Base-by-base conservation (phyloP, 2,329 filamentous ascomycete species). In the Diplocarpon rosae region DNA sequence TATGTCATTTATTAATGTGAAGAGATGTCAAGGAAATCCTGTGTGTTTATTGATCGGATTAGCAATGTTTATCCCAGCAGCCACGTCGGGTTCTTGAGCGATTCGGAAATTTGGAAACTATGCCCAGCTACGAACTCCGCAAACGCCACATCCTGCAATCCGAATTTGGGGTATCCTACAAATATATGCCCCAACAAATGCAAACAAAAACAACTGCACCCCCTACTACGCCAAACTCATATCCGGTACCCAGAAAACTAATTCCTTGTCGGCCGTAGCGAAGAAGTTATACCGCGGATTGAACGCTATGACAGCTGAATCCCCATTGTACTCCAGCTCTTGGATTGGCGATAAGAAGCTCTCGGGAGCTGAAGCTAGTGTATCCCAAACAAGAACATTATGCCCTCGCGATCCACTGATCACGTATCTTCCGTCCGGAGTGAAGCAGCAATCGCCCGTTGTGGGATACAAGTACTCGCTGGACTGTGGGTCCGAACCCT, bases 201-300 rank as follows among this genome's bases (percentile, higher is more conserved):
- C 33, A 35, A 15, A 1, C 13, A 32, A 14, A 17, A 33, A 31
- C 10, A 14, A 10, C 27, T 17, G 17, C 34, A 16, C 27, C 16
- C n/a, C n/a, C 10, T 11, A 13, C 47, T 36, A 52, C 10, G 46
- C 46, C 17, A 54, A 29, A 37, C 38, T 49, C 35, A 44, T 75
- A 60, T 87, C 83, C 1, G 84, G 84, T 30, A 85, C 63, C 83
- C 84, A 89, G 56, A 89, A 85, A 15, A 85, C 66, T 48, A 87
- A 69, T 43, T 95, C 88, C 59, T 83, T 83, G 56, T 96, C 89
- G 3, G 87, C 92, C 36, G 83, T 92, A 8, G 87, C 89, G 54
- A 96, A 75, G 68, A 95, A 80, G 64, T 96, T 95, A 64, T 83
- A 92, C 39, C 89, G 75, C 20, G 89, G 92, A 61, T 95, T 96